Base-by-base conservation (phyloP, 352 stramenopile species). In the Albugo candida region DNA sequence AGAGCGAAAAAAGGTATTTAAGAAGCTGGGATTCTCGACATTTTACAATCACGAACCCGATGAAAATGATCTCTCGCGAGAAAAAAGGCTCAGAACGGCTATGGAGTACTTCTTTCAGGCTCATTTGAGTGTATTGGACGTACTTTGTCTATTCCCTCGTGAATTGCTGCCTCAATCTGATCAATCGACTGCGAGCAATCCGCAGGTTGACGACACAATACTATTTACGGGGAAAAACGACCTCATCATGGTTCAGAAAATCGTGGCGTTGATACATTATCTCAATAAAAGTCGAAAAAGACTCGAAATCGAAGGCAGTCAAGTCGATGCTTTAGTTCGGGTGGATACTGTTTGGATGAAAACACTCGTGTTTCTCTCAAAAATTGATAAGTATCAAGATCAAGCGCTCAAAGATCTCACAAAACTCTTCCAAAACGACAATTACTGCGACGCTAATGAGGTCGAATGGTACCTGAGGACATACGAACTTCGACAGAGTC, bases 261-360 rank as follows among this genome's bases (percentile, higher is more conserved):
- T 41, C 16, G 36, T 14, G 14, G 36, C 36, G 14, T 41, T 41
- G 36, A 41, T 41, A 41, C 36, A 41, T 14, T 41, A 41, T 16
- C 16, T 41, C 14, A 41, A 38, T 27, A 11, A 20, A 12, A 10
- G 13, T 16, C 19, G 17, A 37, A 36, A 20, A 14, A 38, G 38
- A n/a, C 0, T 24, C 44, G n/a, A n/a, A n/a, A n/a, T n/a, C n/a
- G n/a, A n/a, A n/a, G n/a, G n/a, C 21, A 48, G 51, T 11, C 52
- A 51, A 14, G 42, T 81, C 19, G 65, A 78, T 35, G 41, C 87
- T 12, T n/a, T n/a, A n/a, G n/a, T n/a, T n/a, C n/a, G n/a, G n/a
- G 66, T 85, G 19, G 77, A 91, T 49, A 87, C 77, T 1, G 79
- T 91, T 39, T 49, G 87, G 1, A 58, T 91, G 24, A 91, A 91